Evolutionary conservation across 2,329 filamentous ascomycete species (phyloP), one percentile per base, ranked within the genome.

Genomic region (Paecilomyces sp.): DNA sequence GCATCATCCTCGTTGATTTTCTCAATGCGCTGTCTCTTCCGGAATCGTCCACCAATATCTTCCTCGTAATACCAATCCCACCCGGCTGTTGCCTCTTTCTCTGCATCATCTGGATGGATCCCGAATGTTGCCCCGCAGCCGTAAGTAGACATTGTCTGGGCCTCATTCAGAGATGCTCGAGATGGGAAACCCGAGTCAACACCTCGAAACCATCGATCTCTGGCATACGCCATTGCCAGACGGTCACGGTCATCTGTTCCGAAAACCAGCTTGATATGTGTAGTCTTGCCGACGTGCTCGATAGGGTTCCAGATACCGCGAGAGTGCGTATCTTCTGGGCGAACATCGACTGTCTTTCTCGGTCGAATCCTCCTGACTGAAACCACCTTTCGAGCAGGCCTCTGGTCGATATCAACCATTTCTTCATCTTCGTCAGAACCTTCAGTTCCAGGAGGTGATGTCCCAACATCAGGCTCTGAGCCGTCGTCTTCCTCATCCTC

Each of bases 51-150:
- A 51, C 74, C 74, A 28, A 79, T 75, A 24, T 73, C 72, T 25
- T 70, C 62, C 9, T 75, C 67, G 57, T 77, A 74, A 65, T 83
- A 86, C 84, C 84, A 86, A 54, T 78, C 73, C 79, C 80, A 83
- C 18, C 76, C 75, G 7, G 67, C 64, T 1, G 73, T 76, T n/a
- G 74, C 70, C 63, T 85, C 83, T 47, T 68, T 73, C 57, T 75
- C 67, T 47, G 78, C 62, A 28, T 75, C 71, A 47, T 75, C 75
- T 22, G 74, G 70, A 3, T 73, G 68, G 60, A 77, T 70, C 18
- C 77, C 81, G 65, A 78, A 78, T 12, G 76, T 79, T 54, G 62
- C 71, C 59, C 64, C 75, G 65, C 70, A 81, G 60, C 61, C 74
- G 70, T 67, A 79, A 67, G 65, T 65, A 57, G 61, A 64, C 71